Evolutionary conservation across 176 grass and related monocot genomes (phyloP), one percentile per base, ranked within the genome.

Genomic region (Phoenix dactylifera): DNA sequence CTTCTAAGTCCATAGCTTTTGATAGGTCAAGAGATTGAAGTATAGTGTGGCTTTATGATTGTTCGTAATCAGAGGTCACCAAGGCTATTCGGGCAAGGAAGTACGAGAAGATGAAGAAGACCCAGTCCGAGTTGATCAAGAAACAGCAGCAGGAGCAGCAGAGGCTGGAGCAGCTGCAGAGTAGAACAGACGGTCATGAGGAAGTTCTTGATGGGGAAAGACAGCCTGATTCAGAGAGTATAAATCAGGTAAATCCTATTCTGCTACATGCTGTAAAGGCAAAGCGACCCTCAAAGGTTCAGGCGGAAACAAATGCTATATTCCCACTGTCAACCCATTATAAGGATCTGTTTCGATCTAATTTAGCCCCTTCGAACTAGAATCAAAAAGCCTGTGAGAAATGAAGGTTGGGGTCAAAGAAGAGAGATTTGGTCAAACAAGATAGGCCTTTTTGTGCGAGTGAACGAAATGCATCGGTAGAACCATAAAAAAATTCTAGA

Each of bases 61-160:
- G 50, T 62, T 61, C 22, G 51, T 72, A 14, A 14, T 44, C 82
- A 99, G 94, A 99, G 71, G 94, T 99, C 53, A 93, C 74, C 7
- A 89, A 89, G 70, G 94, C 94, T 76, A 69, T 99, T 29, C 75
- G 64, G 26, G 84, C 79, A 56, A 83, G 94, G 74, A 83, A 93
- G 60, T 49, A 72, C 57, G 94, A 99, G 64, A 99, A 99, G 81
- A 76, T 89, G 82, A 81, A 73, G 88, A 86, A 78, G 66, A 73
- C 1, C 26, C 50, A 63, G 26, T 60, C 50, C 17, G 70, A 73
- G 54, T 18, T 49, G 14, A 73, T 63, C 82, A 79, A 71, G 72
- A 88, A 73, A 50, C 79, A 83, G 78, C 74, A 72, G 69, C 66
- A 85, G 61, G 70, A 75, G 32, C 70, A 78, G 70, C 74, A 77